Conservation (phyloP, 768 basidiomycete genomes). For the Boletus rex-veris region DNA sequence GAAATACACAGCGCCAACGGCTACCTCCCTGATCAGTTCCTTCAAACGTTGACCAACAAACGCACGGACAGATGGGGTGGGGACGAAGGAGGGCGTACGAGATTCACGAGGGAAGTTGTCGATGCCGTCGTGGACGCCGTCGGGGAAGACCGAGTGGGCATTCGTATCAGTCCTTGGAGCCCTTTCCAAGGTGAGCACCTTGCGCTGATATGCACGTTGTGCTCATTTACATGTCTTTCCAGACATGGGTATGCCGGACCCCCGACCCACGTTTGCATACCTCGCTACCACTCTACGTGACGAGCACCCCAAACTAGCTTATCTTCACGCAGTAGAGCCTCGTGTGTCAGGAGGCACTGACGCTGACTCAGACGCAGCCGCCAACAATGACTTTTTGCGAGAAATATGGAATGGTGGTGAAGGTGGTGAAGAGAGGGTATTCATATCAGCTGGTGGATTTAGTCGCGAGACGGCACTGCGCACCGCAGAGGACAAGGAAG, state of each 20-base stretch:
- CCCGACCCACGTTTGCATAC: conserved; percentile 51
- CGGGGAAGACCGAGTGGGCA: not conserved
- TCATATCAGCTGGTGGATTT: conserved; percentile 1
- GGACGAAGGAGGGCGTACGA: not conserved
- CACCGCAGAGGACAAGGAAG: not conserved
- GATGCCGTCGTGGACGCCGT: not conserved
- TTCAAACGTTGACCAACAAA: not conserved
- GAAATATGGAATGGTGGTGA: not conserved
- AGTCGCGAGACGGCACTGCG: not conserved
- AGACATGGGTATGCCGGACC: conserved; percentile 55
- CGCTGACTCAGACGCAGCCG: not conserved
- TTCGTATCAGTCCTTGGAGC: conserved; percentile 2
- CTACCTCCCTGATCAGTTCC: not conserved
- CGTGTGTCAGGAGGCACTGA: conserved; percentile 18
- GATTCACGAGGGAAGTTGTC: not conserved
- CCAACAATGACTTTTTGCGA: not conserved
- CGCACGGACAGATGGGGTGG: not conserved
- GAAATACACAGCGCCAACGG: not conserved
- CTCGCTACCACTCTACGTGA: conserved; percentile 38
- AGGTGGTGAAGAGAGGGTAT: not conserved
- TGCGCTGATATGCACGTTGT: not conserved
- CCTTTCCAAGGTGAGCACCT: not conserved
- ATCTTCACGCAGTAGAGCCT: conserved; percentile 49
- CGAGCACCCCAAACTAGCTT: conserved; percentile 38
- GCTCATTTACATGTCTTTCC: not conserved